Conservation (phyloP, 805 yeast species). For the Aciculoconidium aculeatum region DNA sequence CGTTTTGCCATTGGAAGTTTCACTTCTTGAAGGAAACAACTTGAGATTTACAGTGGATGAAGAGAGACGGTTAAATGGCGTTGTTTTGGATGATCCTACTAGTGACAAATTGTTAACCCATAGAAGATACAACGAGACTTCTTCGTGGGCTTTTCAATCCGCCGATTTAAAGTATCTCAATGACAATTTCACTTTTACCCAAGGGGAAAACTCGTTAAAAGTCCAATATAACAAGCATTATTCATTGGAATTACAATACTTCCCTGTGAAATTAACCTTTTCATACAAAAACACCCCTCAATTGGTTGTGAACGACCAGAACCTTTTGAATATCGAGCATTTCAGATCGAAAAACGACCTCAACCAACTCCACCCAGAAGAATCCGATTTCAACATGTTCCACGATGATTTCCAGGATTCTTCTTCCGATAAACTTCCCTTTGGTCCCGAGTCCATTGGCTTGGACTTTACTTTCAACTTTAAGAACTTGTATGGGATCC, state of each 20-base stretch:
- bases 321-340: constrained; percentile 80
- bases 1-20: constrained; percentile 53
- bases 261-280: constrained; percentile 48
- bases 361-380: constrained; percentile 42
- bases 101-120: constrained; percentile 21
- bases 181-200: constrained; percentile 15
- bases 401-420: constrained; percentile 68
- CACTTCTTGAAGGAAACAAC: constrained; percentile 49
- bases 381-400: constrained; percentile 62
- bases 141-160: constrained; percentile 48
- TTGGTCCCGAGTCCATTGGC: constrained; percentile 89
- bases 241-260: constrained; percentile 35
- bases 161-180: constrained; percentile 9
- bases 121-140: constrained; percentile 56
- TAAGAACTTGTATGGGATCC: constrained; percentile 80
- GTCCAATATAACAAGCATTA: too few species aligned
- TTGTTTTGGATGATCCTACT: constrained; percentile 9
- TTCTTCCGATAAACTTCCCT: constrained; percentile 54
- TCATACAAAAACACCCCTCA: constrained; percentile 40
- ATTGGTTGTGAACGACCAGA: constrained; percentile 60
- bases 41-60: constrained; percentile 69
- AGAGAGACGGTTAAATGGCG: constrained; percentile 25
- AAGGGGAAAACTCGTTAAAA: constrained; percentile 34
- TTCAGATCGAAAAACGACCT: constrained; percentile 41
- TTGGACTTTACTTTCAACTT: constrained; percentile 64